Evolutionary conservation across 768 basidiomycete genomes (phyloP), one percentile per base, ranked within the genome.

Genomic region (Kwoniella mangroviensis): DNA sequence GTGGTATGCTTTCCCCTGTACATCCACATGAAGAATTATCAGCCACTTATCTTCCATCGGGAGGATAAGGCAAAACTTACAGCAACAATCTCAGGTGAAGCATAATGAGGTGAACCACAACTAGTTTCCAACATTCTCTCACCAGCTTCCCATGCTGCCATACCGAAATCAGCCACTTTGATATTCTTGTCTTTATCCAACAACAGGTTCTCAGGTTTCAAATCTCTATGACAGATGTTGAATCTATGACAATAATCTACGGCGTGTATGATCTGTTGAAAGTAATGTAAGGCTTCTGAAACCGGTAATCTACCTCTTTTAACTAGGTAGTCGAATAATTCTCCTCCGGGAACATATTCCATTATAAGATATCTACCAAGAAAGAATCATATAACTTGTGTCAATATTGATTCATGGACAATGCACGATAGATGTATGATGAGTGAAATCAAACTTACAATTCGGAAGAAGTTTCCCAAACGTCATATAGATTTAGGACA

Each of bases 121-220:
- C 91, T 91, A 0, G 94, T 97, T 76, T 87, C 87, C 60, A 97
- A 86, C 81, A 89, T 81, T 17, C 86, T 84, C 62, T 83, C 84
- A 51, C 88, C 87, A 26, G 85, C 86, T 83, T 94, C 92, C 90
- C 92, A 94, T 42, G 92, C 91, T 3, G 94, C 94, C 92, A 97
- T 94, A n/a, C 95, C 94, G 80, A 97, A 95, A 84, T 98, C 95
- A 2, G 92, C 94, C 42, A 98, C 90, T 81, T 96, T 98, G 88
- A 98, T 90, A 57, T 93, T 94, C 72, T 87, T 88, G 76, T 92
- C 85, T 49, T 87, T 85, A 85, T 93, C 92, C 59, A 96, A 88
- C 62, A 98, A 86, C 40, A 98, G 86, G 80, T 97, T 98, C 82
- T 97, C 95, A 1, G 92, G 93, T 79, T 98, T 96, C 62, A 98